Conservation (phyloP, 345 rosid species). For the Sonneratia caseolaris region DNA sequence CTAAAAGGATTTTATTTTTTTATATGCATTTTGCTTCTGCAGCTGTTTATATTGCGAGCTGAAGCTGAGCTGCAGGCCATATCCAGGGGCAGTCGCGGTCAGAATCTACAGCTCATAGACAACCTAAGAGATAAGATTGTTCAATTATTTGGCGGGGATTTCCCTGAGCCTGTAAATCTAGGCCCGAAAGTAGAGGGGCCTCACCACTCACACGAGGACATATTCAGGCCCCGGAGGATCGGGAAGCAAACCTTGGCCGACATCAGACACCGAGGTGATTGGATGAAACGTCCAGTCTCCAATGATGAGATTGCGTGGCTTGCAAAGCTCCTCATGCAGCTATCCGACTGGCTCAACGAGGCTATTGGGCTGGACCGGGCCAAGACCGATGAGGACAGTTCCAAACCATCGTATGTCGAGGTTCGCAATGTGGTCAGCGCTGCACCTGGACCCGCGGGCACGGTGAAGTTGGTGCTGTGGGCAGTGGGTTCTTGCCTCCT, state of each 20-base stretch:
- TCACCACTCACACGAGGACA: slow-evolving; percentile 43
- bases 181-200: slow-evolving; percentile 29
- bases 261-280: slow-evolving; percentile 62
- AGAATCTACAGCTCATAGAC: slow-evolving; percentile 39
- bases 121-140: slow-evolving; percentile 43
- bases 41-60: slow-evolving; percentile 79
- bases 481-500: slow-evolving; percentile 40
- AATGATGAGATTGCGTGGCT: slow-evolving; percentile 77
- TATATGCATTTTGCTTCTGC: slow-evolving; percentile 21
- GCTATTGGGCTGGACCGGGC: slow-evolving; percentile 47
- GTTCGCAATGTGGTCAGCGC: slow-evolving; percentile 28
- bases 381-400: slow-evolving; percentile 16
- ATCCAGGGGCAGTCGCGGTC: slow-evolving; percentile 31
- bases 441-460: slow-evolving; percentile 28
- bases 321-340: slow-evolving; percentile 49
- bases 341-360: slow-evolving; percentile 60
- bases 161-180: slow-evolving; percentile 34
- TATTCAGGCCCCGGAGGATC: slow-evolving; percentile 68
- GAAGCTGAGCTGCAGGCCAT: slow-evolving; percentile 75
- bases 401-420: slow-evolving; percentile 47
- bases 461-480: slow-evolving; percentile 25
- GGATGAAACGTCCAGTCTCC: slow-evolving; percentile 84
- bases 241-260: slow-evolving; percentile 30
- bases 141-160: slow-evolving; percentile 47
- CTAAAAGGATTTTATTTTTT: neutral